These are phyloP conservation scores for Rossbeevera mucosa DNA, from an alignment of 768 basidiomycete species.

Conservation along the genomic window DNA sequence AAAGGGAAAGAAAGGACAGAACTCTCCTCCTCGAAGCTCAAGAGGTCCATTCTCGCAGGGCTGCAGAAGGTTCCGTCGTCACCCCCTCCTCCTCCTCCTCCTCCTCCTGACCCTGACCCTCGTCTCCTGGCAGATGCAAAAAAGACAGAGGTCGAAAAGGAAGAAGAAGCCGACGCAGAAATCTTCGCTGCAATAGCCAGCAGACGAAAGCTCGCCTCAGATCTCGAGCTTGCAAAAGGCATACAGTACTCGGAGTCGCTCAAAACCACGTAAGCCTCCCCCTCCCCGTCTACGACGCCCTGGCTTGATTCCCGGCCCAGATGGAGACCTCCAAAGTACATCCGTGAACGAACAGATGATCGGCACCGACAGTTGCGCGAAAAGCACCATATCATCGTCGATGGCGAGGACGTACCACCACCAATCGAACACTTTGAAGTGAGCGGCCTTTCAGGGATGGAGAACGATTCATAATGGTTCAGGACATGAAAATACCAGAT, in stretches of 20 bases:
- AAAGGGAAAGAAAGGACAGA: constrained; percentile 76
- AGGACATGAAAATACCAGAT: constrained; percentile 99
- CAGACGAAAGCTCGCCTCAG: constrained; percentile 86
- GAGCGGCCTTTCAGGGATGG: constrained; percentile 10
- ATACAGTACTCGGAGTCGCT: constrained; percentile 86
- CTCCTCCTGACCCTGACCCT: constrained; percentile 12
- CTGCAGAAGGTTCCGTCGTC: constrained; percentile 64
- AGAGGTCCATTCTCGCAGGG: constrained; percentile 84
- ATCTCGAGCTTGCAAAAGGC: constrained; percentile 89
- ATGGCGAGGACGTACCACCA: constrained; percentile 89
- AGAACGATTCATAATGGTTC: constrained; percentile 13
- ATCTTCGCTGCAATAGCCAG: constrained; percentile 90
- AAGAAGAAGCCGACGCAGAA: constrained; percentile 84
- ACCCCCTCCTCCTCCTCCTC: constrained; percentile 4
- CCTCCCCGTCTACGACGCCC: neutral
- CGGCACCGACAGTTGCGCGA: constrained; percentile 75
- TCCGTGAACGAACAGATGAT: constrained; percentile 64
- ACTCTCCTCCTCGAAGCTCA: constrained; percentile 91
- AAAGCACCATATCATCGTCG: constrained; percentile 91
- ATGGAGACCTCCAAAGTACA: constrained; percentile 84
- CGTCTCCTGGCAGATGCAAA: constrained; percentile 61
- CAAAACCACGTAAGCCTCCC: constrained; percentile 60
- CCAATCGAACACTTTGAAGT: constrained; percentile 88
- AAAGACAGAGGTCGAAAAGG: constrained; percentile 84
- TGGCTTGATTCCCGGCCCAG: constrained; percentile 36